phyloP scores from a whole-genome alignment of 306 rosid genomes.

The Arachis hypogaea region DNA sequence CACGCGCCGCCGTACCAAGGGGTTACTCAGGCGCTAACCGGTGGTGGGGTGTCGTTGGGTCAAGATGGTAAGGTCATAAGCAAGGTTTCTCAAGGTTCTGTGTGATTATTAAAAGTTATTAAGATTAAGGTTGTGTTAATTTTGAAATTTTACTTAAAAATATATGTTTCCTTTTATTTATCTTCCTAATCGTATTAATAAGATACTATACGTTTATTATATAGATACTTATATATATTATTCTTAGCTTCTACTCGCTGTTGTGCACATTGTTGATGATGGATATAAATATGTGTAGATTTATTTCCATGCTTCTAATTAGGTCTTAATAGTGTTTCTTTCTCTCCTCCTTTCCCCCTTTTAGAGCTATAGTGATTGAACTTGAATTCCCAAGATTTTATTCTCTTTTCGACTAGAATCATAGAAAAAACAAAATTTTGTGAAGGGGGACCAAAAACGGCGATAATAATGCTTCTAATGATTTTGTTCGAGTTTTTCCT shows the following conservation, averaged over 20 bases:
- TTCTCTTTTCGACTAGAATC: not conserved
- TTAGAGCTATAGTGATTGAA: not conserved
- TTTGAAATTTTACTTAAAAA: not conserved
- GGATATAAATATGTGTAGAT: conserved; percentile 3
- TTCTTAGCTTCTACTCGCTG: conserved; percentile 15
- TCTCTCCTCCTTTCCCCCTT: not conserved
- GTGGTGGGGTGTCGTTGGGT: conserved; percentile 53
- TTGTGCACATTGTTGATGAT: conserved; percentile 33
- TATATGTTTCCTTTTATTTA: not conserved
- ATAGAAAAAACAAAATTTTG: too few species aligned
- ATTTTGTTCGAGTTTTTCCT: not conserved
- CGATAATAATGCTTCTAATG: not conserved
- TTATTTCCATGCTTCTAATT: not conserved
- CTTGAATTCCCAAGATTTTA: not conserved
- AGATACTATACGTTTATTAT: not conserved
- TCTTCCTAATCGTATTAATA: conserved; percentile 3
- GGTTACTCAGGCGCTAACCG: conserved; percentile 36
- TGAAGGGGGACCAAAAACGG: not conserved
- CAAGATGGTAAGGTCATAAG: conserved; percentile 69
- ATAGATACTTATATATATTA: not conserved
- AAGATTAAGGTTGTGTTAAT: conserved; percentile 13
- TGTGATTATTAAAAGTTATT: conserved; percentile 44
- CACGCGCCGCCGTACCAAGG: conserved; percentile 59
- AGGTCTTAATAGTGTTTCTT: not conserved
- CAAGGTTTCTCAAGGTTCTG: conserved; percentile 74